phyloP scores from a whole-genome alignment of 2,329 filamentous ascomycete species.

The Pseudocercospora eumusae region DNA sequence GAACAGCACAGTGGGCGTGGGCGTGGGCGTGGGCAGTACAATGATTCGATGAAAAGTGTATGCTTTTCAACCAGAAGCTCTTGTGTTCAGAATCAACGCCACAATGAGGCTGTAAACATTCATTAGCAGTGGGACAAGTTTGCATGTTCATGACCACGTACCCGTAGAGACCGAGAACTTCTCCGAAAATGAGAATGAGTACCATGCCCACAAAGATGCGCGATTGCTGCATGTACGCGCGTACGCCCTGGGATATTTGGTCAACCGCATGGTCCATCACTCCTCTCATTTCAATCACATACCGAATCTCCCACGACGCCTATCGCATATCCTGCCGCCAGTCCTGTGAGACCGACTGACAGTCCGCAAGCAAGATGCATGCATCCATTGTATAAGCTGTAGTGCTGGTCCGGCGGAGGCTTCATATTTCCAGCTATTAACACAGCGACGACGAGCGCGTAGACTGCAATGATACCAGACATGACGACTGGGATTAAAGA shows the following conservation, averaged over 20 bases:
- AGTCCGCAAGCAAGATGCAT: constrained; percentile 91
- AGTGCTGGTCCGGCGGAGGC: constrained; percentile 66
- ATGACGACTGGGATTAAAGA: constrained; percentile 89
- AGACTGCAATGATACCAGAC: constrained; percentile 98
- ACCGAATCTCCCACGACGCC: constrained; percentile 91
- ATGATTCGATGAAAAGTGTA: neutral
- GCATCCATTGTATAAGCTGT: constrained; percentile 88
- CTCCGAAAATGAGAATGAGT: constrained; percentile 95
- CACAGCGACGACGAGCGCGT: constrained; percentile 94
- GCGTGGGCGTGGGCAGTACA: neutral
- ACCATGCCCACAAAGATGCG: constrained; percentile 99
- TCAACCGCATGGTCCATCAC: constrained; percentile 6
- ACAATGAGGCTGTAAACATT: constrained; percentile 72
- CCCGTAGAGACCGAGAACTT: constrained; percentile 96
- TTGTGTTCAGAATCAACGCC: constrained; percentile 84
- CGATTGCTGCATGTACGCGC: constrained; percentile 94
- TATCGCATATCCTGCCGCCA: constrained; percentile 95
- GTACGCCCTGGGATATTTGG: constrained; percentile 62
- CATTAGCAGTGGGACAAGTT: neutral
- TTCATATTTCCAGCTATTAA: constrained; percentile 88
- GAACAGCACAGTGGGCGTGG: neutral
- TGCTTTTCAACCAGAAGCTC: constrained; percentile 32
- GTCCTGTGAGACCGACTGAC: constrained; percentile 85
- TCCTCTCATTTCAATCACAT: constrained; percentile 36
- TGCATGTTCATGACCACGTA: constrained; percentile 49